Base-by-base conservation (phyloP, 2,329 filamentous ascomycete species). In the Pezizomycotina sp. region DNA sequence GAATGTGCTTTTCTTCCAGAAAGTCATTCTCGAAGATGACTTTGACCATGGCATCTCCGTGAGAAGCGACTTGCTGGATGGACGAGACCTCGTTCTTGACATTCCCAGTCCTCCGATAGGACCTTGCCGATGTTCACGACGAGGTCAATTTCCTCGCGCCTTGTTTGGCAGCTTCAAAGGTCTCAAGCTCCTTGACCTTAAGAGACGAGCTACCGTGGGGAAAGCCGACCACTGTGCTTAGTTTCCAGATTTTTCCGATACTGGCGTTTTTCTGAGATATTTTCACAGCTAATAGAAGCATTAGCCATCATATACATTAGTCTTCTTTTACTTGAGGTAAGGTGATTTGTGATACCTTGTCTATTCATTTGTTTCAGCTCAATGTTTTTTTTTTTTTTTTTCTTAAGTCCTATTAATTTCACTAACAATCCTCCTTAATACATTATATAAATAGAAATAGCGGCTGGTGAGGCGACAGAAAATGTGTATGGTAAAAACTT, bases 21-120 rank as follows among this genome's bases (percentile, higher is more conserved):
- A 63, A 73, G 48, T 71, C 68, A 46, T 69, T 73, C 47, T 74
- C 68, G 36, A 74, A 72, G 31, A 73, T 74, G 32, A 73, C 68
- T 48, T 74, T 74, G 5, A 73, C 56, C 1, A 60, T 56, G 0
- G 60, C 64, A 0, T 60, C 61, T 5, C 55, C 38, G n/a, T 51
- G 48, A 1, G 50, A 48, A 3, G 71, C 66, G 0, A 57, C 59
- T 0, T 59, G 49, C 45, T 72, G 70, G 43, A 74, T 54, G 19
- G 52, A 48, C 1, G 53, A 49, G 31, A 74, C 66, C 48, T 74
- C 69, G 4, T 60, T 50, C 1, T 52, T 47, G 8, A 73, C 66
- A 43, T 71, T 58, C 58, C 68, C 68, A 73, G 19, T 73, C 64
- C 0, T 60, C 62, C 10, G 64, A 56, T 0, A 71, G 60, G 1